Conservation (phyloP, 2,329 filamentous ascomycete genomes). For the Sporothrix pseudoabietina region DNA sequence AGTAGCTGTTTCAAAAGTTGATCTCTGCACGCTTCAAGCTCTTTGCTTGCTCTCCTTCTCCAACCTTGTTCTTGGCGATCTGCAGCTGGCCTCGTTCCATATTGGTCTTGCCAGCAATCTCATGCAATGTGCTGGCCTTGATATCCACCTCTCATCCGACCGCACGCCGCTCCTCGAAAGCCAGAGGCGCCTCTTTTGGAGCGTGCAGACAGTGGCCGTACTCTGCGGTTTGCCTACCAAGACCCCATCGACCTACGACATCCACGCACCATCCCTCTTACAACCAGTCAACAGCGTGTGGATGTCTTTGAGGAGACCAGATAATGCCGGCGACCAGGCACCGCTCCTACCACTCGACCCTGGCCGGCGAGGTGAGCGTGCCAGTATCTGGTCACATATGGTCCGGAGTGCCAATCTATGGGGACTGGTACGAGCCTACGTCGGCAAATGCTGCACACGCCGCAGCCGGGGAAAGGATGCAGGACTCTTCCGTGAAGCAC, state of each 20-base stretch:
- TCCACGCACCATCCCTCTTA: background rate
- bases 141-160: background rate
- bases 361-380: background rate
- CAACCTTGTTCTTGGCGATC: conserved; percentile 15
- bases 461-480: background rate
- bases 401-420: conserved; percentile 21
- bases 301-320: background rate
- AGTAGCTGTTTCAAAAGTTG: background rate
- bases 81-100: conserved; percentile 19
- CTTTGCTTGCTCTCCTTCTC: conserved; percentile 20
- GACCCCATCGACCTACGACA: conserved; percentile 20
- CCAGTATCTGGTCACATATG: conserved; percentile 24
- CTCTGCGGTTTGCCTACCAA: conserved; percentile 18
- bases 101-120: background rate
- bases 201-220: conserved; percentile 10
- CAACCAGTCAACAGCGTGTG: background rate
- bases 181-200: conserved; percentile 22
- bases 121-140: conserved; percentile 16
- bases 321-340: background rate
- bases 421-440: conserved; percentile 12
- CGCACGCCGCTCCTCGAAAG: conserved; percentile 14
- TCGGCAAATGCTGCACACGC: background rate
- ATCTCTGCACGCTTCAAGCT: background rate
- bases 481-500: background rate
- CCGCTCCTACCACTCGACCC: conserved; percentile 5